Evolutionary conservation across 345 rosid species (phyloP).

Genomic region (Eucalyptus melliodora): DNA sequence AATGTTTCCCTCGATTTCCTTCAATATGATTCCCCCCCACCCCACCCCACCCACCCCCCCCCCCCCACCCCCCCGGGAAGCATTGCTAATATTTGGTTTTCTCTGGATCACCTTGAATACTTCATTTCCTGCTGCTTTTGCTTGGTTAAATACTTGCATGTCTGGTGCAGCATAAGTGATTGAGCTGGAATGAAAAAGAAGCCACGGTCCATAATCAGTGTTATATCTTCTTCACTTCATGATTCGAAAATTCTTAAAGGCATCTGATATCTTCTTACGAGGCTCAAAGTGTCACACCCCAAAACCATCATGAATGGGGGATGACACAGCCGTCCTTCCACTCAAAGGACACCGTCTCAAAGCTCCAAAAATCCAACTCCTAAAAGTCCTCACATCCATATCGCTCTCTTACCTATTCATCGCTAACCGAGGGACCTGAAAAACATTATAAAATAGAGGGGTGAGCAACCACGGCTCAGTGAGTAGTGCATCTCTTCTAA

Average conservation of each 20-base stretch:
- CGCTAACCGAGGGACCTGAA: too few relatives aligned
- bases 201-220: not conserved
- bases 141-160: slow-evolving; percentile 54
- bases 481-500: too few relatives aligned
- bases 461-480: too few relatives aligned
- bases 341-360: too few relatives aligned
- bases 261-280: not conserved
- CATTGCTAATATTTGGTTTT: slow-evolving; percentile 18
- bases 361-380: too few relatives aligned
- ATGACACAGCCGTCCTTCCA: too few relatives aligned
- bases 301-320: too few relatives aligned
- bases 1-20: slow-evolving; percentile 28
- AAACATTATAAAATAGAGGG: too few relatives aligned
- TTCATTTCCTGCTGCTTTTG: slow-evolving; percentile 55
- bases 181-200: slow-evolving; percentile 18
- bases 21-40: slow-evolving; percentile 3
- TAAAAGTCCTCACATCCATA: too few relatives aligned
- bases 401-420: too few relatives aligned
- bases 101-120: slow-evolving; percentile 36
- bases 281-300: not conserved
- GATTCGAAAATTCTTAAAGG: not conserved
- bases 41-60: too few relatives aligned
- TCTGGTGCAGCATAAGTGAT: slow-evolving; percentile 63
- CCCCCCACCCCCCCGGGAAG: too few relatives aligned
- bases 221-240: not conserved